Percentiles rank a stretch among this genome's conserved stretches.
Conservation (phyloP, 1,284 basidiomycete species). For the Fomitopsis palustris region DNA sequence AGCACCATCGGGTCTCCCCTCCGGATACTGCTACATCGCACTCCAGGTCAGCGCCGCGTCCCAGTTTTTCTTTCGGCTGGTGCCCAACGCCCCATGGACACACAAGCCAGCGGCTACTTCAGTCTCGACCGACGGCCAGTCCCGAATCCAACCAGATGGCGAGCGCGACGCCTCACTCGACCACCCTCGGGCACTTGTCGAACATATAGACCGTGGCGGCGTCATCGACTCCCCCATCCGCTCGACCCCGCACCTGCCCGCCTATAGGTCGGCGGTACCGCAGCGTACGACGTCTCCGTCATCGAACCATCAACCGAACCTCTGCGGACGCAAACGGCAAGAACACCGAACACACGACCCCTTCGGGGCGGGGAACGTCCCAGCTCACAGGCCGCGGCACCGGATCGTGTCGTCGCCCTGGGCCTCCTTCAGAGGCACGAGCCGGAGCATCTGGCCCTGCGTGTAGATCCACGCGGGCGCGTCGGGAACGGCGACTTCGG, state of each 20-base stretch:
- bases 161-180: not conserved
- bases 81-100: not conserved
- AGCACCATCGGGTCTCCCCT: not conserved
- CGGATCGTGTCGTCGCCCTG: not conserved
- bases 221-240: not conserved
- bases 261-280: not conserved
- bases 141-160: not conserved
- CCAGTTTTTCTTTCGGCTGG: not conserved
- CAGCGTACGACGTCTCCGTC: not conserved
- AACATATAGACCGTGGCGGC: not conserved
- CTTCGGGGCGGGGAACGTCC: not conserved
- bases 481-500: not conserved
- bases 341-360: too few relatives aligned
- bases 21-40: not conserved
- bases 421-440: not conserved
- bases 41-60: not conserved
- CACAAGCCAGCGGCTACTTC: not conserved
- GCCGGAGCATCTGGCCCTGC: not conserved
- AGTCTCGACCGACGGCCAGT: not conserved
- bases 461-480: not conserved
- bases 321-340: not conserved
- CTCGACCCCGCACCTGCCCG: not conserved
- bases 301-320: not conserved
- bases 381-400: not conserved
- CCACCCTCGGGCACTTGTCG: not conserved